Conservation (phyloP, 2,329 filamentous ascomycete species). For the Gaeumannomyces sp. region DNA sequence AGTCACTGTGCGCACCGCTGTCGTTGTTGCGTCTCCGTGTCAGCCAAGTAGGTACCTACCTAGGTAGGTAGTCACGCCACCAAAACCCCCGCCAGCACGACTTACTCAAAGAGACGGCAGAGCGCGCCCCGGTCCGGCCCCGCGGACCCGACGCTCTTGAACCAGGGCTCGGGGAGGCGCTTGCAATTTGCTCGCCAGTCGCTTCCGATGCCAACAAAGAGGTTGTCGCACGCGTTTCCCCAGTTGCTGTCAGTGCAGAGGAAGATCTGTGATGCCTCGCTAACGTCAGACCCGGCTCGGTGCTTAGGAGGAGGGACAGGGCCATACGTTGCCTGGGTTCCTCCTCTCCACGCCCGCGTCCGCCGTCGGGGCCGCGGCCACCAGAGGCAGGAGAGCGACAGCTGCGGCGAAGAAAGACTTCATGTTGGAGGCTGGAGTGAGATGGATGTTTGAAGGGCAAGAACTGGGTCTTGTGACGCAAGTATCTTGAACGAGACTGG, state of each 20-base stretch:
- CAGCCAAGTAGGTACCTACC: neutral
- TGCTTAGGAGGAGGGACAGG: neutral
- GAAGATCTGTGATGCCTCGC: neutral
- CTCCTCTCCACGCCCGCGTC: neutral
- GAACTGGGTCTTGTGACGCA: neutral
- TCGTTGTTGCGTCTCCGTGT: too few species aligned
- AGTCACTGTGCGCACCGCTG: constrained; percentile 4
- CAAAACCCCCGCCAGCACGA: neutral
- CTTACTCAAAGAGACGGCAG: constrained; percentile 10
- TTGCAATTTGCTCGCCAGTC: constrained; percentile 3
- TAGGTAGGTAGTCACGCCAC: neutral
- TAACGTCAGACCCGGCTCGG: neutral
- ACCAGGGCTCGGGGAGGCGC: constrained; percentile 4
- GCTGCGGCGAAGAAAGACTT: constrained; percentile 1
- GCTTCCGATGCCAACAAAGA: too few species aligned
- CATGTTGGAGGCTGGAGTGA: neutral
- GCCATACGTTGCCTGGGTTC: constrained; percentile 4
- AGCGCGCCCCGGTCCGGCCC: constrained; percentile 7
- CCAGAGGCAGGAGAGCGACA: constrained; percentile 3
- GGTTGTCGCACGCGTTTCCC: too few species aligned
- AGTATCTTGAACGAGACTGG: neutral
- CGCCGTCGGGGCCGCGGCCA: constrained; percentile 4
- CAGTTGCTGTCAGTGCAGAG: too few species aligned
- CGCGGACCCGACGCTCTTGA: constrained; percentile 6
- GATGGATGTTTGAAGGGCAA: too few species aligned